Base-by-base conservation (phyloP, 257 asterid species). In the Nicotiana tomentosiformis region DNA sequence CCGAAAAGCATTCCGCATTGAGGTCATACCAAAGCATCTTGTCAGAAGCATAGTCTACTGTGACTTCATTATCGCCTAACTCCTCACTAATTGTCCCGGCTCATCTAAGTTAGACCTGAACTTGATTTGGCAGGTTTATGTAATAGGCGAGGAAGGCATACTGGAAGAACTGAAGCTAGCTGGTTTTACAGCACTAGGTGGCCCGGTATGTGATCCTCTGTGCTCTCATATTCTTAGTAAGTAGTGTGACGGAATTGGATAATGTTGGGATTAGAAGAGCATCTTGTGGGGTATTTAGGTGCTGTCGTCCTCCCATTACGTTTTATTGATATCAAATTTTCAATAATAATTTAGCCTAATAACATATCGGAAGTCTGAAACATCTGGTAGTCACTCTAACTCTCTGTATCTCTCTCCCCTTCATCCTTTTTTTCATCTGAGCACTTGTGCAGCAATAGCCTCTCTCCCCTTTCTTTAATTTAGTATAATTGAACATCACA, bases 141-240 rank as follows among this genome's bases (percentile, higher is more conserved):
- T 93, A 39, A 90, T 96, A 83, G 99, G 99, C 15, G 98, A 88
- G 86, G 96, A 93, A 84, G 99, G 99, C 89, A 94, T 96, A 84
- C 33, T 87, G 86, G 98, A 94, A 84, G 98, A 96, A 87, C 85
- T 94, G 85, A 86, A 86, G 85, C 96, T 84, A 26, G 98, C 96
- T 81, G 99, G 99, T 81, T 96, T 86, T 83, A 86, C 92, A 57
- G 85, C 87, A 83, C 90, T 94, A 30, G 99, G 99, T 77, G 99
- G 99, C 81, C 93, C 99, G 53, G 99, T 94, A 92, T 90, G 97
- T 85, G 84, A 72, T 74, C 68, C 20, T 84, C 74, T 80, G 39
- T 74, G 78, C 68, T 81, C 14, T 4, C 51, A 74, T 56, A 74
- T 74, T 14, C 62, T 74, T 29, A 5, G 43, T 53, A 53, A 53